Evolutionary conservation across 1,284 basidiomycete species (phyloP).

Genomic region (Ustilago bromivora): DNA sequence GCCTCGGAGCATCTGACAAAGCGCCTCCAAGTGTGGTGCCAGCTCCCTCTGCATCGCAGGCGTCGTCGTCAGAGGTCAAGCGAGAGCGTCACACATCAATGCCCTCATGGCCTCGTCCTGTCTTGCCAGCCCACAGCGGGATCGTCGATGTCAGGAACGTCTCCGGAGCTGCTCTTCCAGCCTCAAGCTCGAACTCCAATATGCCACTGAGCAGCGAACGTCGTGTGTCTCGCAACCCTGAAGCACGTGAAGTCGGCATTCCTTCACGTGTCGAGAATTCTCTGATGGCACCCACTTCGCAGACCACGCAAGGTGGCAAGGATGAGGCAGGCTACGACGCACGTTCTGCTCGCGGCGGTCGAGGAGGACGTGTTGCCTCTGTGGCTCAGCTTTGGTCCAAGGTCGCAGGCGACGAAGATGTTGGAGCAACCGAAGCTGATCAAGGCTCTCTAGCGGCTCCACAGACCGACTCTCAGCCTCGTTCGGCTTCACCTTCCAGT

Average conservation of each 20-base stretch:
- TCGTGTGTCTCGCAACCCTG: constrained; percentile 24
- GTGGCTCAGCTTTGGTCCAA: constrained; percentile 80
- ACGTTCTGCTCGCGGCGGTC: constrained; percentile 80
- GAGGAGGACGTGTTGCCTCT: constrained; percentile 79
- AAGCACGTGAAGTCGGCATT: constrained; percentile 39
- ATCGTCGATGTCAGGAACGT: not conserved
- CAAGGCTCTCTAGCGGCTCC: constrained; percentile 20
- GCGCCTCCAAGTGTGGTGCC: constrained; percentile 10
- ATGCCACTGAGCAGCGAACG: constrained; percentile 15
- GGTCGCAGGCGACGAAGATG: constrained; percentile 54
- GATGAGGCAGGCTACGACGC: constrained; percentile 74
- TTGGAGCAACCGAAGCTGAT: constrained; percentile 1
- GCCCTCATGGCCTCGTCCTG: constrained; percentile 50
- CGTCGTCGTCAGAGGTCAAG: constrained; percentile 14
- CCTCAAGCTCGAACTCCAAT: not conserved
- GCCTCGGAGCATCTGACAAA: constrained; percentile 20
- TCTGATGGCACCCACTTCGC: constrained; percentile 21
- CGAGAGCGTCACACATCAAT: constrained; percentile 41
- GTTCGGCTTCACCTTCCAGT: constrained; percentile 35
- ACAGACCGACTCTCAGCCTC: constrained; percentile 10
- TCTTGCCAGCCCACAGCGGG: constrained; percentile 13
- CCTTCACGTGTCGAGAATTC: constrained; percentile 43
- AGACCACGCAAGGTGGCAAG: constrained; percentile 11
- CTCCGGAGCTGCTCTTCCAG: not conserved
- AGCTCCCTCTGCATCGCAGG: constrained; percentile 5